phyloP scores from a whole-genome alignment of 768 basidiomycete species.

The Austroboletus eburneus region DNA sequence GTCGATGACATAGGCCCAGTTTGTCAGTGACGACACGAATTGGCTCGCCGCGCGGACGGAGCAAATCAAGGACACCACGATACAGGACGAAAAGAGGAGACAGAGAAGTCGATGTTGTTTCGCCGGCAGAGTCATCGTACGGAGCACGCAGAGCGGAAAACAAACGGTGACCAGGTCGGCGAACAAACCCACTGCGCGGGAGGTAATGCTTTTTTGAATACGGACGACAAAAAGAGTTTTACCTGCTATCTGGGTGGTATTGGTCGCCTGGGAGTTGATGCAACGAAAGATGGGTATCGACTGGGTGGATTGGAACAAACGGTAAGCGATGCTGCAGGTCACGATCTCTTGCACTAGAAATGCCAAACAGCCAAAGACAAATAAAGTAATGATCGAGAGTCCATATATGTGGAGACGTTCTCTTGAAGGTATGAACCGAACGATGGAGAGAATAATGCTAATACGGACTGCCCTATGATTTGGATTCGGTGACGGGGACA shows the following conservation, averaged over 20 bases:
- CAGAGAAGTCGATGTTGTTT: conserved; percentile 9
- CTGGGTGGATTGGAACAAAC: not conserved
- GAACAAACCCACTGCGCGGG: not conserved
- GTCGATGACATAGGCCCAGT: not conserved
- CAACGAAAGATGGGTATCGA: not conserved
- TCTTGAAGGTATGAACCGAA: conserved; percentile 12
- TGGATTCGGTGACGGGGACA: not conserved
- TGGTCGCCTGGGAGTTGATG: not conserved
- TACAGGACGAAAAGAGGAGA: conserved; percentile 4
- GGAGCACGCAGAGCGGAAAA: conserved; percentile 10
- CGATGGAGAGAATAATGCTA: conserved; percentile 18
- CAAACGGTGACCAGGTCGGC: not conserved
- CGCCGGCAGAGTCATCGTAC: not conserved
- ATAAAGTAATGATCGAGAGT: conserved; percentile 6
- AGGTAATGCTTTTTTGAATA: not conserved
- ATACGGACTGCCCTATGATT: conserved; percentile 18
- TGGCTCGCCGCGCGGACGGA: not conserved
- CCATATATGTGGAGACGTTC: conserved; percentile 10
- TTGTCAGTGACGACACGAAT: not conserved
- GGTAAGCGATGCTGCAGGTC: not conserved
- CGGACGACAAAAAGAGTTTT: not conserved
- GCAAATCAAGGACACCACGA: not conserved
- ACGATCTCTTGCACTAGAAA: conserved; percentile 4
- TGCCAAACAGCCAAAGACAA: conserved; percentile 6
- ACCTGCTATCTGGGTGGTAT: conserved; percentile 7